A percentile compares a stretch with the other conserved stretches of the same genome.
Conservation (phyloP, 306 rosid genomes). For the Sindora glabra region DNA sequence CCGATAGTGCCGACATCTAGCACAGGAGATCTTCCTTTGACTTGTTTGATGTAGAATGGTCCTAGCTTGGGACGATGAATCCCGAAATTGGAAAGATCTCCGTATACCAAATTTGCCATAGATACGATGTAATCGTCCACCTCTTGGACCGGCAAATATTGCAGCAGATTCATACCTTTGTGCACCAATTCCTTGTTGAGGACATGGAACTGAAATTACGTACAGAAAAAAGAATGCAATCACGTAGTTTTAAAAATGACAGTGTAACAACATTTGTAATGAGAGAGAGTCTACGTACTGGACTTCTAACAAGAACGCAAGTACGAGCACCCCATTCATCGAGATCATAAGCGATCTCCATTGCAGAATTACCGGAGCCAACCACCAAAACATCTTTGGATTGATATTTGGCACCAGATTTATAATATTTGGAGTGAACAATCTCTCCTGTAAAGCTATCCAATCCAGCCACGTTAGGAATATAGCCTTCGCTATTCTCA, state of each 20-base stretch:
- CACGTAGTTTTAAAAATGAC: too few species aligned
- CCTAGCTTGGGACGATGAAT: slow-evolving; percentile 33
- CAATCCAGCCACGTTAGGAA: slow-evolving; percentile 29
- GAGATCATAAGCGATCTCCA: slow-evolving; percentile 50
- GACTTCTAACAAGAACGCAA: slow-evolving; percentile 28
- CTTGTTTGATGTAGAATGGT: slow-evolving; percentile 30
- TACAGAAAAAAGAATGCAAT: neutral
- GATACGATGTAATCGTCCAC: slow-evolving; percentile 19
- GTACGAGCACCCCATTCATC: neutral
- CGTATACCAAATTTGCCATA: neutral
- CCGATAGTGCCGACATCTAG: slow-evolving; percentile 43
- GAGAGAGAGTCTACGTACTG: slow-evolving; percentile 19
- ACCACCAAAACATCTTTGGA: slow-evolving; percentile 44
- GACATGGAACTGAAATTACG: slow-evolving; percentile 34
- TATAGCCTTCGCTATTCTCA: slow-evolving; percentile 19
- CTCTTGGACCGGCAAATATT: neutral
- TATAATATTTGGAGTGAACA: slow-evolving; percentile 38
- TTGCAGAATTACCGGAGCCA: slow-evolving; percentile 62
- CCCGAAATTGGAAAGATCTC: slow-evolving; percentile 31
- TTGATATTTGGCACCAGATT: slow-evolving; percentile 22
- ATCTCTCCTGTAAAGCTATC: slow-evolving; percentile 28
- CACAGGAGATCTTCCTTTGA: slow-evolving; percentile 28
- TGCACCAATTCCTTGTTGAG: slow-evolving; percentile 26
- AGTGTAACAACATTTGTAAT: neutral
- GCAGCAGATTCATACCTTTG: slow-evolving; percentile 27